phyloP scores from a whole-genome alignment of 257 asterid species.

The Solanum chiquidenum region DNA sequence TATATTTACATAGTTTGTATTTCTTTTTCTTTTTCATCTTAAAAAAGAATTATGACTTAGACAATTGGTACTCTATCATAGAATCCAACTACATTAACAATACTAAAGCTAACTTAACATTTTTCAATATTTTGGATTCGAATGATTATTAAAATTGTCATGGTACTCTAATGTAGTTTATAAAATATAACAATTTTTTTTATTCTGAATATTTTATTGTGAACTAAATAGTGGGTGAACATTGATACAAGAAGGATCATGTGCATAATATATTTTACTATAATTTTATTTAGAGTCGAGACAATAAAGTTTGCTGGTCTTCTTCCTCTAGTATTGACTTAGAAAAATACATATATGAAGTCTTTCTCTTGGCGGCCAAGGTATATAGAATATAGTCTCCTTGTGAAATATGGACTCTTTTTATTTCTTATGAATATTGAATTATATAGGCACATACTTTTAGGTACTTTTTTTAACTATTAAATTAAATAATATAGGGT shows the following conservation, averaged over 20 bases:
- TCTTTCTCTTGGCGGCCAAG: slow-evolving; percentile 33
- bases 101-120: neutral
- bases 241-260: neutral
- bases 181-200: neutral
- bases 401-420: slow-evolving; percentile 11
- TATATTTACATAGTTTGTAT: neutral
- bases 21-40: neutral
- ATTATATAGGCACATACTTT: neutral
- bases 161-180: neutral
- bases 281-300: neutral
- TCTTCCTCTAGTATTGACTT: slow-evolving; percentile 4
- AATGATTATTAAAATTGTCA: neutral
- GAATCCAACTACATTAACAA: neutral
- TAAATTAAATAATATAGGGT: neutral
- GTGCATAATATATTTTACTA: neutral
- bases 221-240: neutral
- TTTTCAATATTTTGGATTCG: neutral
- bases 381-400: slow-evolving; percentile 6
- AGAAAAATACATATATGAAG: neutral
- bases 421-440: neutral
- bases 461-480: neutral
- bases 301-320: neutral
- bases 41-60: neutral
- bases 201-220: neutral
- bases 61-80: neutral